These are phyloP conservation scores for Aureobasidium sp. DNA, from an alignment of 2,329 filamentous ascomycete species.

Conservation along the genomic window DNA sequence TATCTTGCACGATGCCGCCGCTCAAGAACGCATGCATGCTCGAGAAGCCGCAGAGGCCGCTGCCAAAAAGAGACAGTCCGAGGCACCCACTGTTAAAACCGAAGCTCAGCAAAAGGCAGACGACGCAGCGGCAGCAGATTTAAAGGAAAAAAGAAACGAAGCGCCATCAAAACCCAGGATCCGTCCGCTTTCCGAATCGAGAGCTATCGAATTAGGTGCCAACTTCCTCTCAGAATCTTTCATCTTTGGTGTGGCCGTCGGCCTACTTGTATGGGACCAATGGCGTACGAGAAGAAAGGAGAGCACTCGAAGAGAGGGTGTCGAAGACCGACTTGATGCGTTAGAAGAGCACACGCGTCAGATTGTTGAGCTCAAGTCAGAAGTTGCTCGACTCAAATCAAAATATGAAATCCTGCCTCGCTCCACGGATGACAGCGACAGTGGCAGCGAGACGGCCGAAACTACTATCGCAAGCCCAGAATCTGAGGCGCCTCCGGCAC, in stretches of 20 bases:
- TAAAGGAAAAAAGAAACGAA: constrained; percentile 37
- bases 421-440: not conserved
- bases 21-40: constrained; percentile 45
- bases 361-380: not conserved
- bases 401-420: constrained; percentile 1
- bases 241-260: constrained; percentile 56
- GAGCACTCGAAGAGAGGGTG: constrained; percentile 51
- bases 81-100: constrained; percentile 54
- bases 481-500: too few relatives aligned
- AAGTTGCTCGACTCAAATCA: not conserved
- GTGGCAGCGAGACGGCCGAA: too few relatives aligned
- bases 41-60: constrained; percentile 50
- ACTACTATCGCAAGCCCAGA: not conserved
- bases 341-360: constrained; percentile 37
- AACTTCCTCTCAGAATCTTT: constrained; percentile 64
- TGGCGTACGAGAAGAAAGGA: constrained; percentile 56
- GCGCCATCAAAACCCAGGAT: constrained; percentile 45
- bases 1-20: constrained; percentile 54
- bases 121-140: constrained; percentile 41
- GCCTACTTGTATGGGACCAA: constrained; percentile 56
- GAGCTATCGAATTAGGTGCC: constrained; percentile 61
- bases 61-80: constrained; percentile 40
- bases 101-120: constrained; percentile 53
- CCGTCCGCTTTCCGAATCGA: constrained; percentile 57
- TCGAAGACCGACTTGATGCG: constrained; percentile 52